phyloP scores from a whole-genome alignment of 2,329 filamentous ascomycete species.

The Paracamarosporium sp. region DNA sequence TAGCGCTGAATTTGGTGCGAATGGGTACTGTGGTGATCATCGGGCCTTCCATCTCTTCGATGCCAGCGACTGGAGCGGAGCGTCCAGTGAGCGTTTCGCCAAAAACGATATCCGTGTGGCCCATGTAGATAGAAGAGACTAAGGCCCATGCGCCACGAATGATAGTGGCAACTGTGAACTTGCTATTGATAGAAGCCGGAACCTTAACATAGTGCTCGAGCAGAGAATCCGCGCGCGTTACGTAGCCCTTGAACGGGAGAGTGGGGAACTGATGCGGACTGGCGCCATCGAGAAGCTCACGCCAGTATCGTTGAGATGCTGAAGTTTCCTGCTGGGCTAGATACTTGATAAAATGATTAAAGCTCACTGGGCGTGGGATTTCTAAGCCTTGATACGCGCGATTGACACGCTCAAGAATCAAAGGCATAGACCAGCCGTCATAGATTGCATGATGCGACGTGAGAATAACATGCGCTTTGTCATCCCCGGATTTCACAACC shows the following conservation, averaged over 20 bases:
- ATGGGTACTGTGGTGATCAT: conserved; percentile 68
- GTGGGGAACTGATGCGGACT: conserved; percentile 58
- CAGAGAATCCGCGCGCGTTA: conserved; percentile 58
- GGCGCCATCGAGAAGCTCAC: conserved; percentile 52
- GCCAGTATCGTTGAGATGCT: conserved; percentile 57
- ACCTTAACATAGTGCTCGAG: conserved; percentile 55
- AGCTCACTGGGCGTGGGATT: conserved; percentile 35
- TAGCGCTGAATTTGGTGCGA: conserved; percentile 55
- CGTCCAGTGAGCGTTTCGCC: conserved; percentile 67
- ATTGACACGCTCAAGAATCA: conserved; percentile 44
- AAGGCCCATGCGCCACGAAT: conserved; percentile 68
- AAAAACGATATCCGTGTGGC: conserved; percentile 61
- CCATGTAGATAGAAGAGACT: conserved; percentile 62
- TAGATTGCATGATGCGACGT: conserved; percentile 61
- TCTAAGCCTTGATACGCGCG: conserved; percentile 36
- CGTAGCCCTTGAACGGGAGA: conserved; percentile 55
- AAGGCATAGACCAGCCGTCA: conserved; percentile 55
- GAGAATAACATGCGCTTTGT: conserved; percentile 53
- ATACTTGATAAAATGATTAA: conserved; percentile 59
- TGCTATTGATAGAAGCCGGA: conserved; percentile 39
- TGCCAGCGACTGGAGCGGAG: conserved; percentile 52
- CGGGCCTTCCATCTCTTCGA: conserved; percentile 64
- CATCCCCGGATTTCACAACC: conserved; percentile 32
- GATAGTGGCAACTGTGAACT: conserved; percentile 58
- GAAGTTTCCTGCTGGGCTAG: conserved; percentile 51